Evolutionary conservation across 169 alveolate species (phyloP).

Genomic region (Eimeria acervulina): DNA sequence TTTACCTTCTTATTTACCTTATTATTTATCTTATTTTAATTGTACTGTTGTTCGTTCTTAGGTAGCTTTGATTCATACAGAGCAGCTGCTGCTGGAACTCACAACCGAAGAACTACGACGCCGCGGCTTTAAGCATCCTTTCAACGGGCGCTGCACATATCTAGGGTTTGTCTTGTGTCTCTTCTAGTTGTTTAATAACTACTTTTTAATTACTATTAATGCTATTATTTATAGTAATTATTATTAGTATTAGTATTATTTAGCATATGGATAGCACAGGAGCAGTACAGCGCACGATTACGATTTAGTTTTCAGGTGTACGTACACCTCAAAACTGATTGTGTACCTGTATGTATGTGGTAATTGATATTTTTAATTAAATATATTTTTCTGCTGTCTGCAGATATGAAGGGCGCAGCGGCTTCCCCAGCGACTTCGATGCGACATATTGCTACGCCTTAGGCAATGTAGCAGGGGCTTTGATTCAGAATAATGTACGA

Average conservation of each 20-base stretch:
- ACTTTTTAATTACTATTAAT: background rate
- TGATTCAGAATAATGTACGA: conserved; percentile 92
- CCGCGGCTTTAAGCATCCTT: conserved; percentile 73
- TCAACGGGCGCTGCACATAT: conserved; percentile 94
- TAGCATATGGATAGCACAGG: no score
- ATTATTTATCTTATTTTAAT: background rate
- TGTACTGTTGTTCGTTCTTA: background rate
- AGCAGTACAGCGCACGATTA: no score
- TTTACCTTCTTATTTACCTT: no score
- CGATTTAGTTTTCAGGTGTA: background rate
- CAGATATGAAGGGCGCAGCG: conserved; percentile 99
- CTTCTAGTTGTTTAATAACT: background rate
- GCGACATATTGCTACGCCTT: conserved; percentile 98
- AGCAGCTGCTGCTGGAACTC: conserved; percentile 95
- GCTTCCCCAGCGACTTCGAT: conserved; percentile 98
- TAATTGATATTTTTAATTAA: no score
- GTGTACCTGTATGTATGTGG: no score
- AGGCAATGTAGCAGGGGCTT: conserved; percentile 97
- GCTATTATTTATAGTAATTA: no score
- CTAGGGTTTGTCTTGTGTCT: conserved; percentile 92
- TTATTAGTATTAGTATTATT: no score
- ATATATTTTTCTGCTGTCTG: background rate
- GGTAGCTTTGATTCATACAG: conserved; percentile 99
- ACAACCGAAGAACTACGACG: conserved; percentile 89
- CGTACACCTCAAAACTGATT: background rate